A percentile compares a stretch with the other conserved stretches of the same genome.
These are phyloP conservation scores for Acrocalymma vagum DNA, from an alignment of 2,329 filamentous ascomycete genomes.

Conservation along the genomic window DNA sequence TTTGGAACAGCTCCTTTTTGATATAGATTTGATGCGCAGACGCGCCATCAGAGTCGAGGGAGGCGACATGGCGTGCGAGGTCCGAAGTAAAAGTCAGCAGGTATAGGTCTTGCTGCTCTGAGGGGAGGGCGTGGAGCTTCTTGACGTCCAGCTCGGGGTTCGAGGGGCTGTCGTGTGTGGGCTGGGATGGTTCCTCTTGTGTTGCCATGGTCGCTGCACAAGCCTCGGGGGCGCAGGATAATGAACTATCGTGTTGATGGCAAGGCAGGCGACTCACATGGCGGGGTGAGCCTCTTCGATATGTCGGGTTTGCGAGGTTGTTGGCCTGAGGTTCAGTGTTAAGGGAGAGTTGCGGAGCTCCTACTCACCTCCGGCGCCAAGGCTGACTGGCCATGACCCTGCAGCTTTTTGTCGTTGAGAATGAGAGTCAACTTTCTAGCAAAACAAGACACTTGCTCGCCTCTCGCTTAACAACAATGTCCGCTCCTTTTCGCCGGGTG, in stretches of 20 bases:
- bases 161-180: slow-evolving; percentile 49
- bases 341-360: slow-evolving; percentile 31
- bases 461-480: slow-evolving; percentile 22
- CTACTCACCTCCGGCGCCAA: too few relatives aligned
- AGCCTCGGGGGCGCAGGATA: slow-evolving; percentile 18
- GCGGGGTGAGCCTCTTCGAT: slow-evolving; percentile 24
- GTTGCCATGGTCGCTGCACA: slow-evolving; percentile 32
- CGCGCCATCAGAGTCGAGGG: slow-evolving; percentile 78
- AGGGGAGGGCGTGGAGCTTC: slow-evolving; percentile 87
- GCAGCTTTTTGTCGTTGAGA: too few relatives aligned
- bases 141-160: slow-evolving; percentile 86
- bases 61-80: slow-evolving; percentile 80
- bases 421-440: too few relatives aligned
- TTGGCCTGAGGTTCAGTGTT: slow-evolving; percentile 11
- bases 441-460: slow-evolving; percentile 2
- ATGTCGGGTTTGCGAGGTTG: slow-evolving; percentile 27
- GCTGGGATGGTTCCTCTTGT: slow-evolving; percentile 27
- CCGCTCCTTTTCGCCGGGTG: slow-evolving; percentile 30
- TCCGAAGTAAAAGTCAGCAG: slow-evolving; percentile 88
- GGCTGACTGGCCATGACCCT: too few relatives aligned
- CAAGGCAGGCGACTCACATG: slow-evolving; percentile 26
- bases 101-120: slow-evolving; percentile 95
- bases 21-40: slow-evolving; percentile 89
- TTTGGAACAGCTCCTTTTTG: slow-evolving; percentile 93
- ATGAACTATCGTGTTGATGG: slow-evolving; percentile 7